phyloP scores from a whole-genome alignment of 75 land plant species.

The Cryptomeria japonica region DNA sequence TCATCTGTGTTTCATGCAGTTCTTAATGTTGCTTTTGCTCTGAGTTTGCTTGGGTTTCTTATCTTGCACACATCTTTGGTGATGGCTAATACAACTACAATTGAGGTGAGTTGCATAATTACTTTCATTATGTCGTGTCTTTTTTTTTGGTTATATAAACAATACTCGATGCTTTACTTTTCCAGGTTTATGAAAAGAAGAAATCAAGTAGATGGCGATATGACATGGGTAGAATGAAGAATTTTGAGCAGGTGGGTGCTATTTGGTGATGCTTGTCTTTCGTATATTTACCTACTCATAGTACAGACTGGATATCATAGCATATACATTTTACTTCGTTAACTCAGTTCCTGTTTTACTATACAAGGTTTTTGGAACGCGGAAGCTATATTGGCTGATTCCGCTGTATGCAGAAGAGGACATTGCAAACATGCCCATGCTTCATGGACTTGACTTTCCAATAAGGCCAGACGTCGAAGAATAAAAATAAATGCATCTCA shows the following conservation, averaged over 20 bases:
- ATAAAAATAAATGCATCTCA: neutral
- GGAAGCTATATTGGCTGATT: constrained; percentile 53
- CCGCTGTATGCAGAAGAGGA: constrained; percentile 67
- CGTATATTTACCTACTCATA: neutral
- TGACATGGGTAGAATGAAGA: constrained; percentile 30
- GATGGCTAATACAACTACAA: constrained; percentile 66
- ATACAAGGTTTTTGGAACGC: constrained; percentile 74
- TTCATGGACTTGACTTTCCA: constrained; percentile 69
- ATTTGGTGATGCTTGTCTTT: neutral
- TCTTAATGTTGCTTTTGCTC: constrained; percentile 74
- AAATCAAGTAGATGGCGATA: constrained; percentile 28
- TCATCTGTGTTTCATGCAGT: constrained; percentile 51
- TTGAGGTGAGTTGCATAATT: constrained; percentile 56
- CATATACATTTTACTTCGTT: neutral
- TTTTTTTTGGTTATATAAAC: neutral
- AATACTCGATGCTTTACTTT: neutral
- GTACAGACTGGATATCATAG: neutral
- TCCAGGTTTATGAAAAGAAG: constrained; percentile 39
- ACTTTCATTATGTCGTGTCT: neutral
- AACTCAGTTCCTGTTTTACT: neutral
- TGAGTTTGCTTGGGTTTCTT: constrained; percentile 78
- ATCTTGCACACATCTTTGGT: constrained; percentile 74
- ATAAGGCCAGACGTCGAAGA: constrained; percentile 53
- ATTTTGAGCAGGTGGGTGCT: constrained; percentile 32
- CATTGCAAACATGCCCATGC: constrained; percentile 52